Evolutionary conservation across 768 basidiomycete genomes (phyloP).

Genomic region (Rubroboletus satanas): DNA sequence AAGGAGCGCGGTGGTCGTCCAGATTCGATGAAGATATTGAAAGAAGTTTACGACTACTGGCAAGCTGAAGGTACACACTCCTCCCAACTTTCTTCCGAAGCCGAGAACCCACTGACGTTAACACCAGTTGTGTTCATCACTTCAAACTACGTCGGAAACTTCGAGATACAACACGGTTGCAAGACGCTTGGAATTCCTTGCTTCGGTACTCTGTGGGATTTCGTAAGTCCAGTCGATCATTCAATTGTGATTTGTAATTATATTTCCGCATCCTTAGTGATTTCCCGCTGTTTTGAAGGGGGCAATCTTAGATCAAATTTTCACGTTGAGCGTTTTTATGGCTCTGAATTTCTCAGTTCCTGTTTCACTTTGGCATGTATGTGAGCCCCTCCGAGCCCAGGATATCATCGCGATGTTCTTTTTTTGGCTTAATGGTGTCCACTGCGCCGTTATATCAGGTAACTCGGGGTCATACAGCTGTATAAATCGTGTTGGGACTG

Average conservation of each 20-base stretch:
- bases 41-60: conserved; percentile 65
- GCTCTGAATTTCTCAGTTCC: not conserved
- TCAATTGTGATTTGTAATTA: conserved; percentile 1
- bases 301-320: not conserved
- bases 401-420: not conserved
- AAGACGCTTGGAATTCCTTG: conserved; percentile 64
- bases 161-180: conserved; percentile 76
- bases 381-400: not conserved
- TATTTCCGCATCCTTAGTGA: conserved; percentile 20
- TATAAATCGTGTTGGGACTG: not conserved
- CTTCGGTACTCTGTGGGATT: conserved; percentile 72
- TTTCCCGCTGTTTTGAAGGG: not conserved
- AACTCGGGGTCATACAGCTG: conserved; percentile 3
- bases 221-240: conserved; percentile 34
- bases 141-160: conserved; percentile 76
- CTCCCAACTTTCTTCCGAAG: not conserved
- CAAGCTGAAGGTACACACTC: conserved; percentile 56
- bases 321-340: conserved; percentile 3
- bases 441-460: not conserved
- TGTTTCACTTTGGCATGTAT: conserved; percentile 7
- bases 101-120: not conserved
- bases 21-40: conserved; percentile 71
- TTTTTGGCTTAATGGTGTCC: conserved; percentile 2
- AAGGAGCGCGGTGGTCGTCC: conserved; percentile 71
- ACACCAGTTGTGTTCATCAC: conserved; percentile 71